Evolutionary conservation across 2,329 filamentous ascomycete genomes (phyloP), one percentile per base, ranked within the genome.

Genomic region (Ophiosphaerella narmari): DNA sequence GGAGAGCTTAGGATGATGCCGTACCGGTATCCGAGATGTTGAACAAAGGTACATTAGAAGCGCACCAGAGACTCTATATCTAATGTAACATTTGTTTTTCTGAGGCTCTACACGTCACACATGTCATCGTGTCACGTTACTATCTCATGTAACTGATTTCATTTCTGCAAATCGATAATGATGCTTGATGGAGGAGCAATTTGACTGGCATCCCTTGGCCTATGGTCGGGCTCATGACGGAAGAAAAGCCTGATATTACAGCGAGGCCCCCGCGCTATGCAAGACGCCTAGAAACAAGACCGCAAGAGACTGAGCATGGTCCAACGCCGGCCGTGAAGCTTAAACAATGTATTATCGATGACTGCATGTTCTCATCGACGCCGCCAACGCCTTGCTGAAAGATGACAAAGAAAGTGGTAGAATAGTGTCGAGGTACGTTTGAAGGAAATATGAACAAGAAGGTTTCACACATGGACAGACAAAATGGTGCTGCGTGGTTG

Each of bases 321-420:
- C 37, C 37, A 23, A 34, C 39, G 48, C 41, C 53, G 44, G 53
- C 57, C 46, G 32, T 54, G 41, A 54, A 48, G 52, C 50, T 49
- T 33, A 43, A 45, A 33, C 43, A 37, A 52, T 40, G 49, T 48
- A 56, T 55, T 55, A 52, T 48, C 39, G 44, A 50, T 50, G 26
- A 42, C 41, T 29, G 47, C 43, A 39, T 32, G 42, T 54, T 55
- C 56, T 61, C 47, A 47, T 42, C 46, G 44, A 51, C 46, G 43
- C 52, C 43, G 43, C 53, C 50, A 61, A 70, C 66, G 62, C 65
- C 67, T 55, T 60, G 61, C 65, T 67, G 54, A 60, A 48, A 43
- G 45, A 52, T 50, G 43, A 43, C 39, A 53, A 55, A 39, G 52
- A 55, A 54, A 59, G 44, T 51, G 52, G 35, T 39, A 46, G 26